Percentiles rank a stretch among this genome's conserved stretches.
These are phyloP conservation scores for Ophiostoma himal-ulmi DNA, from an alignment of 2,329 filamentous ascomycete species.

Conservation along the genomic window DNA sequence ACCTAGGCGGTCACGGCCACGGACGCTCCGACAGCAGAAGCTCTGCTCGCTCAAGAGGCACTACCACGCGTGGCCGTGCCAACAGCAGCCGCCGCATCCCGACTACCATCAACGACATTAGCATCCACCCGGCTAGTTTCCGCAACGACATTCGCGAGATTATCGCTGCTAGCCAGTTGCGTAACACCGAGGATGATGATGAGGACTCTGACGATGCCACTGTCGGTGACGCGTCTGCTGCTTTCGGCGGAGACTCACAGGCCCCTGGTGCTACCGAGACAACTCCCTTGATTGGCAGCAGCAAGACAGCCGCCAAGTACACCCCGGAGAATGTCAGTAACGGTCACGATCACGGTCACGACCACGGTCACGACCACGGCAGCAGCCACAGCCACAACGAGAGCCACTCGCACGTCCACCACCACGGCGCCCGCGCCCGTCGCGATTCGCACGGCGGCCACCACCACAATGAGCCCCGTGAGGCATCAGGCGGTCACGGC, in stretches of 20 bases:
- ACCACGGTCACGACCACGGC: constrained; percentile 19
- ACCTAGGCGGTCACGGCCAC: constrained; percentile 25
- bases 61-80: constrained; percentile 34
- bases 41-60: constrained; percentile 34
- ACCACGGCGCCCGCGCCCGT: constrained; percentile 31
- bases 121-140: constrained; percentile 84
- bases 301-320: constrained; percentile 21
- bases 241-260: constrained; percentile 5
- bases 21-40: constrained; percentile 27
- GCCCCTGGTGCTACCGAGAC: constrained; percentile 35
- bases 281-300: constrained; percentile 36
- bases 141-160: constrained; percentile 75
- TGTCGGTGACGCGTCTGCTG: constrained; percentile 25
- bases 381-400: constrained; percentile 31
- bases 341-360: constrained; percentile 24
- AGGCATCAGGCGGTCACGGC: constrained; percentile 60
- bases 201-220: constrained; percentile 43
- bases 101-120: constrained; percentile 64
- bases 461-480: constrained; percentile 71
- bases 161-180: constrained; percentile 69
- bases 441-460: constrained; percentile 62
- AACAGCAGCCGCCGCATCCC: constrained; percentile 50
- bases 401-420: constrained; percentile 27
- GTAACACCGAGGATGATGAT: constrained; percentile 48
- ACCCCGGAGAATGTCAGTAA: constrained; percentile 12